Conservation (phyloP, 352 stramenopile genomes). For the Phytophthora vignae region DNA sequence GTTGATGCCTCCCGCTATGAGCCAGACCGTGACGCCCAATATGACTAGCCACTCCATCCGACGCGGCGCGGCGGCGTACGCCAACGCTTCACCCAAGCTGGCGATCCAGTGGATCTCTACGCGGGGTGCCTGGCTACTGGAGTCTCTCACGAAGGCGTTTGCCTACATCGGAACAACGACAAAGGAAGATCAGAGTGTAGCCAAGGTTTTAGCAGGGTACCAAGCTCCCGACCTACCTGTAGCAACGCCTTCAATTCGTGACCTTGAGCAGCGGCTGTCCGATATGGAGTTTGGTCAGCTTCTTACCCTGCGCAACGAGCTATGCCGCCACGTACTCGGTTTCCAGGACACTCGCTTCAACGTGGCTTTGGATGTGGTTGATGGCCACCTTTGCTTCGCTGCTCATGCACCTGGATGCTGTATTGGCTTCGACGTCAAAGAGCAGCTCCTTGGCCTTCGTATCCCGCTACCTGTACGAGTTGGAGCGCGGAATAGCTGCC, state of each 20-base stretch:
- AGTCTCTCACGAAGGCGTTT: not conserved
- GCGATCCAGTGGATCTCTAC: not conserved
- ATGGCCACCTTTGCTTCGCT: constrained; percentile 11
- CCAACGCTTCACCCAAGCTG: not conserved
- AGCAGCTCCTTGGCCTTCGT: not conserved
- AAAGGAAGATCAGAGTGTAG: constrained; percentile 31
- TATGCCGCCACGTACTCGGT: constrained; percentile 4
- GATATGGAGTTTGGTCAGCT: constrained; percentile 3
- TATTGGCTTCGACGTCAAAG: not conserved
- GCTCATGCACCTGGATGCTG: constrained; percentile 9
- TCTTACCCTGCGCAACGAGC: constrained; percentile 3
- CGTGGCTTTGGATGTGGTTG: constrained; percentile 1
- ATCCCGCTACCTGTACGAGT: constrained; percentile 1
- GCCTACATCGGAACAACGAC: constrained; percentile 2
- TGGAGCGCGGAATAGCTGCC: not conserved
- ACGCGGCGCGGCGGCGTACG: not conserved
- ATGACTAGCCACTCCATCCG: constrained; percentile 4
- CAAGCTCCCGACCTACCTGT: constrained; percentile 11
- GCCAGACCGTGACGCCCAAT: not conserved
- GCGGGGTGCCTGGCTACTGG: not conserved
- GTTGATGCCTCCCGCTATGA: not conserved
- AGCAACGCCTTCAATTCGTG: constrained; percentile 2
- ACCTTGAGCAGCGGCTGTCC: constrained; percentile 3
- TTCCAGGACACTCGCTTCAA: constrained; percentile 12
- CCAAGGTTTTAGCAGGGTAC: constrained; percentile 27